phyloP scores from a whole-genome alignment of 163 green algal species.

The Chlamydomonas reinhardtii region DNA sequence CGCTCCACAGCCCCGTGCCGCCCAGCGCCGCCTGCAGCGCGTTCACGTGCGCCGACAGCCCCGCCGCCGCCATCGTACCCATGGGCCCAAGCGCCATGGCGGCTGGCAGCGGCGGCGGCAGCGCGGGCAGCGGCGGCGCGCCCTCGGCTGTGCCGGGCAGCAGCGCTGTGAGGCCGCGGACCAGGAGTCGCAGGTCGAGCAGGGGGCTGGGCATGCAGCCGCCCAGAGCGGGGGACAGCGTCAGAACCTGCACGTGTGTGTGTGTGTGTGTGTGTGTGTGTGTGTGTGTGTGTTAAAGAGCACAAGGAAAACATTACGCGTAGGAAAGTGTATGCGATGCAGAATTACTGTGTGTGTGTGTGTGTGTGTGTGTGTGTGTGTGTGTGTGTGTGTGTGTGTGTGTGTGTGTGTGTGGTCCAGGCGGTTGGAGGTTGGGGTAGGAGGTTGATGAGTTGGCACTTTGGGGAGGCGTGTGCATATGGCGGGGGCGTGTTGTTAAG shows the following conservation, averaged over 20 bases:
- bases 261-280: too few species aligned
- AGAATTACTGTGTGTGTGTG: too few species aligned
- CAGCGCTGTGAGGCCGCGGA: neutral
- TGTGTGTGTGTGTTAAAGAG: too few species aligned
- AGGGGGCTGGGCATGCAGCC: neutral
- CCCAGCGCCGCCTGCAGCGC: neutral
- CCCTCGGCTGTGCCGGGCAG: neutral
- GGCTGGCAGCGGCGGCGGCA: neutral
- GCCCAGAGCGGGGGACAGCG: neutral
- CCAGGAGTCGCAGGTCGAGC: slow-evolving; percentile 5
- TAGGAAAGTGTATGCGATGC: too few species aligned
- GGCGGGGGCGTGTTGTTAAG: too few species aligned
- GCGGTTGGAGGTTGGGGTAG: too few species aligned
- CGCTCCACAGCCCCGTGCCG: slow-evolving; percentile 17
- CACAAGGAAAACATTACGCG: too few species aligned
- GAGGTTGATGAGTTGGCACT: too few species aligned
- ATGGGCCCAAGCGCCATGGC: neutral
- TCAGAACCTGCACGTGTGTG: neutral
- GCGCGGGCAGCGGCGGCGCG: neutral
- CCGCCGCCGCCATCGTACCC: neutral
- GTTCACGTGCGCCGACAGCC: neutral
- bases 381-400: too few species aligned
- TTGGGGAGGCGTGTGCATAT: too few species aligned
- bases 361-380: too few species aligned
- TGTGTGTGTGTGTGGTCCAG: too few species aligned